Evolutionary conservation across 176 grass and related monocot species (phyloP), one percentile per base, ranked within the genome.

Genomic region (Tillandsia fasciculata): DNA sequence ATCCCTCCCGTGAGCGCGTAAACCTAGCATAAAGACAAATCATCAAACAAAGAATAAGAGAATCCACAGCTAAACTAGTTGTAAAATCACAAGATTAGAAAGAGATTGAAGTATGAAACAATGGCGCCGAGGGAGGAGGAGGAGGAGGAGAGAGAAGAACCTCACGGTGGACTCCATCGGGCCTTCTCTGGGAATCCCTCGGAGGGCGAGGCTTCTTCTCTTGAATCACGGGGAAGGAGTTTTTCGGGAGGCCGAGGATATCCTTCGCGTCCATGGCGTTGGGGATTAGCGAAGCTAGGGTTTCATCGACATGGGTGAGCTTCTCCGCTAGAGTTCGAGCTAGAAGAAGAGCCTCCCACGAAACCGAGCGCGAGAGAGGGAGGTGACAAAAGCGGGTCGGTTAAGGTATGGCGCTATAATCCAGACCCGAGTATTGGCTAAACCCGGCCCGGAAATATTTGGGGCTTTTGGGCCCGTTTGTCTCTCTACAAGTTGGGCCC

Each of bases 91-190:
- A 17, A 59, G 12, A 59, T 17, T 17, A 18, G 54, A 59, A 9
- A 59, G 20, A 18, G 3, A 59, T 14, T 33, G 11, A 65, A 18
- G 17, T 1, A 70, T 64, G 59, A 48, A 64, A 8, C 10, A 53
- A n/a, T 56, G 48, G 69, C 61, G 12, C 14, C 23, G 22, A 69
- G 47, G 15, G 50, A 8, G 26, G 10, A 17, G 26, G 18, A 63
- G 50, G 18, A n/a, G 13, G 2, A 74, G 33, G 12, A 26, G 61
- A 6, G 42, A 66, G 14, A 11, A 74, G 48, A 9, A 48, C 89
- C 84, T 99, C 89, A n/a, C 87, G 86, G 51, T 81, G 87, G 33
- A 99, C 86, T 27, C 94, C 94, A 93, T 99, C 94, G 56, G 94
- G 94, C 80, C 87, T 90, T 53, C 89, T 85, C 87, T 99, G 94